These are phyloP conservation scores for Fomitopsis serialis DNA, from an alignment of 768 basidiomycete species.

Conservation along the genomic window DNA sequence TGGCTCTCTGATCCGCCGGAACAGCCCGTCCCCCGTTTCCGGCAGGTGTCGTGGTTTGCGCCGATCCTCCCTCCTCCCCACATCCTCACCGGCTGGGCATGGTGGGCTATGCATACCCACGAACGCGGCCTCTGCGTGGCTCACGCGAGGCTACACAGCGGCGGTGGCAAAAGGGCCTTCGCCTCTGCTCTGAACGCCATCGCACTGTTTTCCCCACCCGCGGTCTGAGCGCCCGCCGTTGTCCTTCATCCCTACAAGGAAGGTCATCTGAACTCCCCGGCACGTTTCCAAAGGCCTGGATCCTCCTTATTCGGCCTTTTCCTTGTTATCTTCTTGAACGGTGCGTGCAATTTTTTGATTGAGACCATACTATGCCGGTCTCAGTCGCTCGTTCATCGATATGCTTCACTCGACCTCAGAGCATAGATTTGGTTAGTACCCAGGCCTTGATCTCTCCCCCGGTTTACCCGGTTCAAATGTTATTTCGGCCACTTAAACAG, in stretches of 20 bases:
- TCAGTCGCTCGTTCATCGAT: too few species aligned
- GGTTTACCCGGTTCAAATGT: too few species aligned
- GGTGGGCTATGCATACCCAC: background rate
- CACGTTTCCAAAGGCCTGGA: background rate
- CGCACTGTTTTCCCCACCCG: background rate
- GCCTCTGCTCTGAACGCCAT: background rate
- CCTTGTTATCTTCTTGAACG: background rate
- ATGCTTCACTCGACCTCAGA: too few species aligned
- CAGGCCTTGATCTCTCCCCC: too few species aligned
- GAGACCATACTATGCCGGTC: too few species aligned
- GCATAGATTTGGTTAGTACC: too few species aligned
- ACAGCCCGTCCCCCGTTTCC: background rate
- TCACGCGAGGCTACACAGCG: background rate
- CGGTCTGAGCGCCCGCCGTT: background rate
- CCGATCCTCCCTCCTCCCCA: background rate
- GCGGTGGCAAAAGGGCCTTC: background rate
- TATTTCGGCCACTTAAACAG: background rate
- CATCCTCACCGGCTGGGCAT: background rate
- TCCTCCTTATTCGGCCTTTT: background rate
- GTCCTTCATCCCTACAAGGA: background rate
- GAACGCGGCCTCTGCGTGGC: background rate
- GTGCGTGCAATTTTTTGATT: too few species aligned
- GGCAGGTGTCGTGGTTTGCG: background rate
- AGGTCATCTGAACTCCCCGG: background rate
- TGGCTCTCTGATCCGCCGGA: background rate